Base-by-base conservation (phyloP, 2,329 filamentous ascomycete species). In the Neofusicoccum ribis region DNA sequence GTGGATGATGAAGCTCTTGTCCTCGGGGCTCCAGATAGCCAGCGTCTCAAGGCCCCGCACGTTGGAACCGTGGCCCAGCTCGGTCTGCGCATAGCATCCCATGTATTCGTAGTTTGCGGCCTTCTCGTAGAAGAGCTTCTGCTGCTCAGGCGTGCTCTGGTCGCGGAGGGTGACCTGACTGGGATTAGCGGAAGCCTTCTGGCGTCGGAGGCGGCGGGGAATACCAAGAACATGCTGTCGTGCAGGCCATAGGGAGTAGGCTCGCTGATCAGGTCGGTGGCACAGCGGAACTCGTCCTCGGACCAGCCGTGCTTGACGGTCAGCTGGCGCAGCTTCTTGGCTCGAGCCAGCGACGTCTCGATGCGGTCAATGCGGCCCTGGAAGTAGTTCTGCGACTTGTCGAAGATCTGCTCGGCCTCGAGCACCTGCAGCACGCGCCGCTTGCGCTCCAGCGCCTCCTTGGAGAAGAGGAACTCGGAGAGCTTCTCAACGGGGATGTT, bases 1-100 rank as follows among this genome's bases (percentile, higher is more conserved):
- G 77, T 93, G 87, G 41, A 93, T 82, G 14, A 83, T 88, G 71
- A 93, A 93, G 3, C 88, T 91, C 82, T 91, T 89, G 76, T 91
- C 88, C 5, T 88, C 81, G 0, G 86, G 80, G 72, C 91, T 89
- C 89, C 89, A 93, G 0, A 87, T 91, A 1, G 89, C 89, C 0
- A 85, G 88, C 0, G 88, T 90, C 77, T 90, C 88, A 15, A 91
- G 79, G 7, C 89, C 89, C 66, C 89, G 82, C 1, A 92, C 91
- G 69, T 93, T 93, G 15, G 88, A 91, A 15, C 91, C 91, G 73
- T 93, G 91, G 17, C 91, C 91, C 46, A 93, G 80, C 77, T 93
- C 91, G 0, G 91, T 93, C 77, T 93, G 91, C 7, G 90, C 90
- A 71, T 93, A 93, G 72, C 90, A 93, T 62, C 91, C 91, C 69